These are phyloP conservation scores for Candida sp. DNA, from an alignment of 1,139 yeast species.

Conservation along the genomic window DNA sequence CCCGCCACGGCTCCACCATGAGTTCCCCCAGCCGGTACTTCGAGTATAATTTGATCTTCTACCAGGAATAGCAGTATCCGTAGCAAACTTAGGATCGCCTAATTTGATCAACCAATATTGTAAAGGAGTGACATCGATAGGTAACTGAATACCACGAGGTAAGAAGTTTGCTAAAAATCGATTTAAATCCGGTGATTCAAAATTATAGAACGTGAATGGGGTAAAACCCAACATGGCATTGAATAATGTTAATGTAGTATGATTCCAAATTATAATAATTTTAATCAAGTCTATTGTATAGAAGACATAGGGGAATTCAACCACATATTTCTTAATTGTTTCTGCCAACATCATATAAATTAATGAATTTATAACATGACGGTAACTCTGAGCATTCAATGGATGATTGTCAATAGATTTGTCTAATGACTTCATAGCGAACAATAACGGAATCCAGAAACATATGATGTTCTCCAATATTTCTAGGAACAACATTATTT, in stretches of 20 bases:
- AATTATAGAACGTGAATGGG: not conserved
- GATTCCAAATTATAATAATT: not conserved
- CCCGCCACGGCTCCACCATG: not conserved
- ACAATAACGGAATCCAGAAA: not conserved
- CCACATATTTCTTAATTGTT: not conserved
- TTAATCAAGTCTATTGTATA: not conserved
- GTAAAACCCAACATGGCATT: not conserved
- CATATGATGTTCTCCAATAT: not conserved
- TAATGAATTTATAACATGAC: not conserved
- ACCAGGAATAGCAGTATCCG: not conserved
- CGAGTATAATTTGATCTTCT: not conserved
- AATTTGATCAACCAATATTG: not conserved
- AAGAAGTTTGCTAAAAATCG: not conserved
- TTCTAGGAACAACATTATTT: not conserved
- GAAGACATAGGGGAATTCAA: not conserved
- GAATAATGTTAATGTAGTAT: not conserved
- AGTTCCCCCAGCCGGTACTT: not conserved
- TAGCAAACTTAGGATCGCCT: not conserved
- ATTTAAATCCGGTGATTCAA: not conserved
- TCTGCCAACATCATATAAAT: not conserved
- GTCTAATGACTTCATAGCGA: slow-evolving; percentile 1
- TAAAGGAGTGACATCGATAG: not conserved
- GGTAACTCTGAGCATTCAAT: not conserved
- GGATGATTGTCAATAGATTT: not conserved
- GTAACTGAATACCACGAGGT: not conserved